These are phyloP conservation scores for Avena sativa DNA, from an alignment of 176 grass and related monocot genomes.

Conservation along the genomic window DNA sequence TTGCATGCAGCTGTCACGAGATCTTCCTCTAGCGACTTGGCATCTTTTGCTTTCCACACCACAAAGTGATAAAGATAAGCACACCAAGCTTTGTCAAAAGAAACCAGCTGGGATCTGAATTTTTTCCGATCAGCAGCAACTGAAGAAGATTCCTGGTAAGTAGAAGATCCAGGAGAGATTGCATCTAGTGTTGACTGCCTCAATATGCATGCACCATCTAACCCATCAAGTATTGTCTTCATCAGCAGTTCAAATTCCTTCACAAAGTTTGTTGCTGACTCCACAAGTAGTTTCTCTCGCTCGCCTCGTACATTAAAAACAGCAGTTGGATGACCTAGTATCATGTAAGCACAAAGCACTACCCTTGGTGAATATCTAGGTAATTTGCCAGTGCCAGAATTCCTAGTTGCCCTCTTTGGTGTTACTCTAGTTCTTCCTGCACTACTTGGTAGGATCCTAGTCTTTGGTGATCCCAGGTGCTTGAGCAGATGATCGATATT, in stretches of 20 bases:
- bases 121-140: conserved; percentile 45
- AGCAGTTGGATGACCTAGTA: conserved; percentile 84
- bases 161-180: conserved; percentile 51
- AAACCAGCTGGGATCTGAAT: conserved; percentile 75
- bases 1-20: conserved; percentile 85
- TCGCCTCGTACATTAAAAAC: conserved; percentile 82
- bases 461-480: conserved; percentile 71
- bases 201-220: conserved; percentile 53
- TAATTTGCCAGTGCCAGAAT: conserved; percentile 43
- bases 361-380: conserved; percentile 78
- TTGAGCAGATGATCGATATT: conserved; percentile 86
- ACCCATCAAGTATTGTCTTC: conserved; percentile 68
- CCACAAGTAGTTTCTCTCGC: conserved; percentile 58
- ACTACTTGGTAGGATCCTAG: conserved; percentile 37
- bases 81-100: conserved; percentile 88
- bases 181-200: conserved; percentile 29
- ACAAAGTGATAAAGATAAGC: conserved; percentile 85
- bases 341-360: conserved; percentile 97
- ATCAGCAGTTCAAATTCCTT: conserved; percentile 73
- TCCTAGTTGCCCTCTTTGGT: conserved; percentile 43
- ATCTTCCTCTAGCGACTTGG: conserved; percentile 80
- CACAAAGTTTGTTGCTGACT: conserved; percentile 69
- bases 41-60: conserved; percentile 90
- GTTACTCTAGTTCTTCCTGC: conserved; percentile 41
- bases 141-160: conserved; percentile 37